These are phyloP conservation scores for Leishmania braziliensis DNA, from an alignment of 208 protist genomes.

Conservation along the genomic window DNA sequence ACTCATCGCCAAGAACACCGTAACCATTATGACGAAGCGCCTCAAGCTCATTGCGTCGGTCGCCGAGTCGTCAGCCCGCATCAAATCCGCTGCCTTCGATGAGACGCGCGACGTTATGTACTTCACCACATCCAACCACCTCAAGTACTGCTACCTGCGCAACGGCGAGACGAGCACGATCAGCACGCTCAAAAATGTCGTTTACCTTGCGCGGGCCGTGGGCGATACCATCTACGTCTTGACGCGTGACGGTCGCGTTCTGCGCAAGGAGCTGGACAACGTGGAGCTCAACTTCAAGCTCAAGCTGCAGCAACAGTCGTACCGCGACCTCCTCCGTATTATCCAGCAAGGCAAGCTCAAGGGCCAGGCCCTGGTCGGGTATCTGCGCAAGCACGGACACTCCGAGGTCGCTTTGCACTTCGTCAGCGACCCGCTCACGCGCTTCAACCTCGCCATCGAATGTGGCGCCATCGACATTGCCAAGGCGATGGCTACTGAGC, in stretches of 20 bases:
- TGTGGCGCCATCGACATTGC: conserved; percentile 97
- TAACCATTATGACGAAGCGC: conserved; percentile 91
- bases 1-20: conserved; percentile 88
- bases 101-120: conserved; percentile 95
- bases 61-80: conserved; percentile 90
- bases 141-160: conserved; percentile 96
- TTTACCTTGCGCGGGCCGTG: conserved; percentile 94
- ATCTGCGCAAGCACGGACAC: conserved; percentile 98
- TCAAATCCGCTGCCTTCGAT: conserved; percentile 96
- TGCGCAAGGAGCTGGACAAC: conserved; percentile 90
- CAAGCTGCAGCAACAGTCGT: conserved; percentile 93
- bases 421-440: conserved; percentile 95
- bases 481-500: conserved; percentile 82
- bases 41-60: conserved; percentile 92
- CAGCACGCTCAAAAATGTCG: conserved; percentile 94
- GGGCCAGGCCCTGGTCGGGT: conserved; percentile 97
- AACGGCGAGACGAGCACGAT: conserved; percentile 97
- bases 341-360: conserved; percentile 92
- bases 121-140: conserved; percentile 98
- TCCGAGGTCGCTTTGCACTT: conserved; percentile 98
- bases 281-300: conserved; percentile 97
- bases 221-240: conserved; percentile 91
- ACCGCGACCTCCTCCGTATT: conserved; percentile 94
- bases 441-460: conserved; percentile 98
- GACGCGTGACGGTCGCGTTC: conserved; percentile 91